phyloP scores from a whole-genome alignment of 768 basidiomycete genomes.

The Lentinula lateritia region DNA sequence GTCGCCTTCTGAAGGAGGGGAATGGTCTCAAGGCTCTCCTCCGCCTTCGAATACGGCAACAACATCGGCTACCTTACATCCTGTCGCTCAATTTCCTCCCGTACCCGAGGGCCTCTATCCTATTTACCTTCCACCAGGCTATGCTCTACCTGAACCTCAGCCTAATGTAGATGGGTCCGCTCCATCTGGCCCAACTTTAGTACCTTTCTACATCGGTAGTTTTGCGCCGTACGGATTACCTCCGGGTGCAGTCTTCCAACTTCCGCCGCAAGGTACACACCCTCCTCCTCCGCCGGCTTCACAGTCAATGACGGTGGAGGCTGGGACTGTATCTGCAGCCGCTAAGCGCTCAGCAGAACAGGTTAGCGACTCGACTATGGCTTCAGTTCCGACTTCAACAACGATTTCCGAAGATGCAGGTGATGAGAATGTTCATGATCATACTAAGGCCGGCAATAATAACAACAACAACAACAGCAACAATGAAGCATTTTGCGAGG shows the following conservation, averaged over 20 bases:
- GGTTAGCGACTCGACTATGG: neutral
- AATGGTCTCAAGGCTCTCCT: constrained; percentile 13
- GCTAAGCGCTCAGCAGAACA: neutral
- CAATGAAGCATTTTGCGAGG: neutral
- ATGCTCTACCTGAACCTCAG: constrained; percentile 22
- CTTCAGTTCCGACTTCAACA: neutral
- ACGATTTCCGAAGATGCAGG: neutral
- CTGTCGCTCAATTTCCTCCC: constrained; percentile 24
- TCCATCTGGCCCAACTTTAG: constrained; percentile 17
- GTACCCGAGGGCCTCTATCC: constrained; percentile 35
- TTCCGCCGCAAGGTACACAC: constrained; percentile 25
- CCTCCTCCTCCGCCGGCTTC: constrained; percentile 24
- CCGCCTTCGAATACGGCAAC: constrained; percentile 16
- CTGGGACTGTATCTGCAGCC: constrained; percentile 4
- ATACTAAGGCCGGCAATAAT: neutral
- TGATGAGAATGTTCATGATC: neutral
- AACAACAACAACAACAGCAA: no score
- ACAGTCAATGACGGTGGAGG: constrained; percentile 4
- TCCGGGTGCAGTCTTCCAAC: constrained; percentile 4
- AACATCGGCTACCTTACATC: constrained; percentile 24
- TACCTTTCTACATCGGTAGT: constrained; percentile 34
- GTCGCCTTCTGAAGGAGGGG: constrained; percentile 2
- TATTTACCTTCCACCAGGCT: constrained; percentile 32
- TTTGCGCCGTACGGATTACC: constrained; percentile 24
- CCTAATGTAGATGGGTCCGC: constrained; percentile 26